Conservation (phyloP, 2,329 filamentous ascomycete species). For the Aspergillus thermomutatus region DNA sequence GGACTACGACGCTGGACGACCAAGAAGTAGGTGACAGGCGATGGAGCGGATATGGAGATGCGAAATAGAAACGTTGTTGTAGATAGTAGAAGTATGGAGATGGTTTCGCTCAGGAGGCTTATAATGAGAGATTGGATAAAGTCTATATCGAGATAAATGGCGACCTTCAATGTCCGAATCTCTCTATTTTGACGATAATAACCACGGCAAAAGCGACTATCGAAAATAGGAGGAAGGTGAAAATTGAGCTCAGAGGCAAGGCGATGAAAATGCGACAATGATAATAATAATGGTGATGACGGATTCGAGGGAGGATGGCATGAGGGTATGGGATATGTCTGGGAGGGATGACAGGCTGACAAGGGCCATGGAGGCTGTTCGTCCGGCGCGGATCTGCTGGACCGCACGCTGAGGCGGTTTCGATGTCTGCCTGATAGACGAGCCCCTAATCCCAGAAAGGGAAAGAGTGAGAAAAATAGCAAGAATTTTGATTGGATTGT, state of each 20-base stretch:
- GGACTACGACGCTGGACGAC: not conserved
- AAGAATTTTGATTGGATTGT: constrained; percentile 1
- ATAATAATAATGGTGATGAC: not conserved
- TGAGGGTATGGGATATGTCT: constrained; percentile 14
- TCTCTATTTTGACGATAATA: not conserved
- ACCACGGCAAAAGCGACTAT: not conserved
- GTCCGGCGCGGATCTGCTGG: constrained; percentile 9
- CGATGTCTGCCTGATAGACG: constrained; percentile 41
- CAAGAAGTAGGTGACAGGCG: not conserved
- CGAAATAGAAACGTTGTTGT: not conserved
- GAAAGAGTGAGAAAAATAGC: not conserved
- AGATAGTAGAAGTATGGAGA: not conserved
- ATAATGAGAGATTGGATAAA: not conserved
- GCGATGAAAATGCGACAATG: not conserved
- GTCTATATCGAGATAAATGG: not conserved
- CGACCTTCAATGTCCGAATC: not conserved
- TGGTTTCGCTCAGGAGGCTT: not conserved
- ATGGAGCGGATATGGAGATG: not conserved
- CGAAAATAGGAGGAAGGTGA: not conserved
- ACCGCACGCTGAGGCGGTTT: constrained; percentile 23
- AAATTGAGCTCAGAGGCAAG: not conserved
- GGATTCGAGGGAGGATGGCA: not conserved
- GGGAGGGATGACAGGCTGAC: constrained; percentile 3
- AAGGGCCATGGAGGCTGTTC: constrained; percentile 20
- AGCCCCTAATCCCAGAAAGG: constrained; percentile 23